These are phyloP conservation scores for Penicillium sp. DNA, from an alignment of 2,329 filamentous ascomycete species.

Conservation along the genomic window DNA sequence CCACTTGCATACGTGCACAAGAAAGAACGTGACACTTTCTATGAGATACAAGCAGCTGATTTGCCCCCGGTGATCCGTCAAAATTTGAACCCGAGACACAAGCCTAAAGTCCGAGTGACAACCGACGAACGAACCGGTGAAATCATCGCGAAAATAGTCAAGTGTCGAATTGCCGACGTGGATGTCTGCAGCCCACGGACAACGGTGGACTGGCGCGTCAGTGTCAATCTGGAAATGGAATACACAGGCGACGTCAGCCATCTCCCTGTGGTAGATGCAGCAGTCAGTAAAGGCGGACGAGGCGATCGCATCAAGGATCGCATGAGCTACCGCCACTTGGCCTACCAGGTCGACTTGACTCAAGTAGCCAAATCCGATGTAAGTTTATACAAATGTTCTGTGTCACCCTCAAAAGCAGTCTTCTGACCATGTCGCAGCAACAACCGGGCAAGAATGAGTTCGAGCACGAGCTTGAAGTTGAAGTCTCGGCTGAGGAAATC, in stretches of 20 bases:
- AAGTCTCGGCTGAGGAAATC: constrained; percentile 46
- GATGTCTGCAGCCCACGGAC: constrained; percentile 76
- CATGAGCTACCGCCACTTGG: constrained; percentile 82
- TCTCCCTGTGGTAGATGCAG: constrained; percentile 44
- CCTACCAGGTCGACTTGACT: constrained; percentile 88
- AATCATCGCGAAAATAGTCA: constrained; percentile 80
- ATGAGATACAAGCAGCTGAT: constrained; percentile 63
- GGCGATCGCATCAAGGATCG: constrained; percentile 79
- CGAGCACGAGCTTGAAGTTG: constrained; percentile 50
- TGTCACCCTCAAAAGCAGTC: constrained; percentile 6
- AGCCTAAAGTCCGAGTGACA: constrained; percentile 69
- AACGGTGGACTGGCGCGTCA: constrained; percentile 86
- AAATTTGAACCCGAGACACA: constrained; percentile 58
- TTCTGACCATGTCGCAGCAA: constrained; percentile 20
- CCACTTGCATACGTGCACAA: constrained; percentile 74
- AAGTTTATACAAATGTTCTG: constrained; percentile 18
- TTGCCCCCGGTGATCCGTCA: constrained; percentile 64
- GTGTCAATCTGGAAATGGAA: constrained; percentile 89
- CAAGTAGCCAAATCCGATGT: constrained; percentile 67
- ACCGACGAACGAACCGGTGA: constrained; percentile 69
- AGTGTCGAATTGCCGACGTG: constrained; percentile 82
- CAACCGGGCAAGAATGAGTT: constrained; percentile 36
- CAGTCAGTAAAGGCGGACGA: constrained; percentile 32
- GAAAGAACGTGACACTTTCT: constrained; percentile 80
- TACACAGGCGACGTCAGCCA: constrained; percentile 67